Base-by-base conservation (phyloP, 108 stramenopile genomes). In the Schizochytrium sp. region DNA sequence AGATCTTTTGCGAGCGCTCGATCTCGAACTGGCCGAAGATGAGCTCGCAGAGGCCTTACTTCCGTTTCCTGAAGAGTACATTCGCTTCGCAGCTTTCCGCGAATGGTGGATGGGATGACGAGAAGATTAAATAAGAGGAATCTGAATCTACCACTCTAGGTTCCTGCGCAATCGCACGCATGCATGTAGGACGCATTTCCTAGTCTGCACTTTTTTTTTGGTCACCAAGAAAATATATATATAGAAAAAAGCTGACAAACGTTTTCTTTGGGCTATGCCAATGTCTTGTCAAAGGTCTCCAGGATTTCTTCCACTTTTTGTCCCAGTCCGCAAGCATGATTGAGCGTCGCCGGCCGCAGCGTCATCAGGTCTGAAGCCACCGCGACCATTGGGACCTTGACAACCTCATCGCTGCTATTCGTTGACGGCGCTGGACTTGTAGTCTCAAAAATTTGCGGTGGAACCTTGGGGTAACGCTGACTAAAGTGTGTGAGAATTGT, bases 401-500 rank as follows among this genome's bases (percentile, higher is more conserved):
- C 25, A 8, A 23, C 63, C 25, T 41, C 63, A 1, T 28, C 12
- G 41, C 41, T 41, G 25, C 21, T 18, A 2, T 69, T 23, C 21
- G 10, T 23, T 0, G 63, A 28, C 8, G 25, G 63, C 25, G 63
- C 51, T 8, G 25, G 5, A 34, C 34, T 34, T 34, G 34, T 34
- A 34, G 2, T 34, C 34, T 6, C 63, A 14, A 69, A n/a, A 1
- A 34, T 18, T 69, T 28, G 45, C 45, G 76, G 76, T 0, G 76
- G n/a, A 16, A 53, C 51, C 87, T 94, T 94, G 25, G 98, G 98
- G 93, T 98, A 98, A 1, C 98, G 95, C 91, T 98, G 97, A 16
- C 97, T 97, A 90, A 99, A 99, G 90, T 99, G 98, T 53, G 97
- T 98, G 58, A 99, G 91, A 5, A 98, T 89, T 25, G 93, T 87